Percentiles rank a stretch among this genome's conserved stretches.
These are phyloP conservation scores for Saccharum spontaneum DNA, from an alignment of 176 grass and related monocot species.

Conservation along the genomic window DNA sequence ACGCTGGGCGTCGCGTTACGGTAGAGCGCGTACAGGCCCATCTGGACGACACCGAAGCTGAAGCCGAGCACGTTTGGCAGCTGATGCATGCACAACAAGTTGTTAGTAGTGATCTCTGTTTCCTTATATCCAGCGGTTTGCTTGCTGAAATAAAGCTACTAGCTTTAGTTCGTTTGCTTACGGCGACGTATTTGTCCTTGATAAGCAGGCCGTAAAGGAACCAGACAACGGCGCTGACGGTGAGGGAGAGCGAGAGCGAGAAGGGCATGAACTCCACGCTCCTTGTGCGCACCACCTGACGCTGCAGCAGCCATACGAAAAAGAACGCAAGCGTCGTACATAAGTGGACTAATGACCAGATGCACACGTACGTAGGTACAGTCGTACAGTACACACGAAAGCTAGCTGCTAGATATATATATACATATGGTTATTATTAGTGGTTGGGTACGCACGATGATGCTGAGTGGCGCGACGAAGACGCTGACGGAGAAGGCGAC, in stretches of 20 bases:
- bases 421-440: too few relatives aligned
- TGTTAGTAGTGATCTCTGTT: background rate
- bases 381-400: too few relatives aligned
- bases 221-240: constrained; percentile 67
- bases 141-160: background rate
- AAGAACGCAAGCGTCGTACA: too few relatives aligned
- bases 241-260: constrained; percentile 77
- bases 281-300: constrained; percentile 65
- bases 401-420: too few relatives aligned
- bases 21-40: constrained; percentile 55
- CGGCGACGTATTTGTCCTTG: constrained; percentile 79
- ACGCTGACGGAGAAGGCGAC: constrained; percentile 76
- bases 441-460: constrained; percentile 52
- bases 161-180: constrained; percentile 5
- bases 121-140: too few relatives aligned
- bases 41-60: constrained; percentile 60
- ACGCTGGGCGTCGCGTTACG: background rate
- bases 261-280: constrained; percentile 98
- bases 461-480: constrained; percentile 71
- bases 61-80: constrained; percentile 70
- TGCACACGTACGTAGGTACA: too few relatives aligned
- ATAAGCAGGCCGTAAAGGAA: constrained; percentile 78
- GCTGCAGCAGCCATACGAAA: constrained; percentile 25
- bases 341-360: background rate
- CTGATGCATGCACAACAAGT: constrained; percentile 5